Evolutionary conservation across 805 yeast species (phyloP).

Genomic region (Pichia eremophila): DNA sequence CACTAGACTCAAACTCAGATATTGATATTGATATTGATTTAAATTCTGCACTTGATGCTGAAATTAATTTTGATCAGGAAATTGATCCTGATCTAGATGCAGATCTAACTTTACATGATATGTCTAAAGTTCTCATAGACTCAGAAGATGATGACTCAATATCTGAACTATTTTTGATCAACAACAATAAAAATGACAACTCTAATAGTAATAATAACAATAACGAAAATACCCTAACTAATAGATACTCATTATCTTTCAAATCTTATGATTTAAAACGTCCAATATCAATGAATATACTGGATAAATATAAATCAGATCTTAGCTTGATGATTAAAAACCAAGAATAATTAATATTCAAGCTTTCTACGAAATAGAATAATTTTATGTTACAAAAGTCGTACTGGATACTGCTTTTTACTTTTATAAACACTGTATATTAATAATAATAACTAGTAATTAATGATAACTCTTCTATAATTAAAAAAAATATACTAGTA

Average conservation of each 20-base stretch:
- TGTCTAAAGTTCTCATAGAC: slow-evolving; percentile 1
- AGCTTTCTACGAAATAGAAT: too few species aligned
- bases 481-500: too few species aligned
- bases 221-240: not conserved
- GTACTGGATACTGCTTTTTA: too few species aligned
- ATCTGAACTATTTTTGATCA: not conserved
- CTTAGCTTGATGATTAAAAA: slow-evolving; percentile 1
- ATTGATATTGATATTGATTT: not conserved
- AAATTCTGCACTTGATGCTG: not conserved
- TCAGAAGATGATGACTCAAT: not conserved
- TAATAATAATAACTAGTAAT: too few species aligned
- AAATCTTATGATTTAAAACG: slow-evolving; percentile 16
- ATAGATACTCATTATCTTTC: slow-evolving; percentile 15
- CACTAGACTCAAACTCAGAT: too few species aligned
- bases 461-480: too few species aligned
- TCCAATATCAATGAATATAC: slow-evolving; percentile 3
- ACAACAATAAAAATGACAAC: not conserved
- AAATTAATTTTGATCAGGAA: not conserved
- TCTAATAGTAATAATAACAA: too few species aligned
- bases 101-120: not conserved
- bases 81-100: not conserved
- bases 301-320: slow-evolving; percentile 4
- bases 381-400: too few species aligned
- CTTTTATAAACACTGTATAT: too few species aligned
- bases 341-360: not conserved